Percentiles rank a stretch among this genome's conserved stretches.
Conservation (phyloP, 441 rosid species). For the Euphorbia schlechtendalii region DNA sequence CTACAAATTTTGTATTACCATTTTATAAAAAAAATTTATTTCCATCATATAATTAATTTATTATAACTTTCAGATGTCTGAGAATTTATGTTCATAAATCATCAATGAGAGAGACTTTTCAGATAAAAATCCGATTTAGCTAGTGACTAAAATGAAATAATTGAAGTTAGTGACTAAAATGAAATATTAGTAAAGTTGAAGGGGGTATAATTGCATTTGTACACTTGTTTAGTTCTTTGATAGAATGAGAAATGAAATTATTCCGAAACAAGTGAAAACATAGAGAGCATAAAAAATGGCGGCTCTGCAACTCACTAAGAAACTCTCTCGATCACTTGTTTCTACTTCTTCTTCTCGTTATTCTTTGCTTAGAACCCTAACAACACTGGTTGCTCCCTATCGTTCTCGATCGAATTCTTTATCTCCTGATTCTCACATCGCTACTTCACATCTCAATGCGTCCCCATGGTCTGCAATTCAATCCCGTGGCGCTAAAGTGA, state of each 20-base stretch:
- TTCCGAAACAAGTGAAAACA: background rate
- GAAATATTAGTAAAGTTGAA: too few species aligned
- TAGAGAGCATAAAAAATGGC: slow-evolving; percentile 18
- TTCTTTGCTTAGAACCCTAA: slow-evolving; percentile 4
- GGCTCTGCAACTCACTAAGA: slow-evolving; percentile 26
- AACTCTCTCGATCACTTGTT: slow-evolving; percentile 24
- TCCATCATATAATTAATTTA: too few species aligned
- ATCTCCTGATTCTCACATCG: slow-evolving; percentile 7
- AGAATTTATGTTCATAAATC: too few species aligned
- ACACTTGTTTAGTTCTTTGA: too few species aligned
- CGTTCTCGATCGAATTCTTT: slow-evolving; percentile 9
- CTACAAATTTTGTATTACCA: too few species aligned
- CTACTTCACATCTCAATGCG: slow-evolving; percentile 4
- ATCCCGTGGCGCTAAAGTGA: slow-evolving; percentile 62
- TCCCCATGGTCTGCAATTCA: slow-evolving; percentile 50
- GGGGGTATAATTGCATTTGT: too few species aligned
- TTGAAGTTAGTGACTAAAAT: too few species aligned
- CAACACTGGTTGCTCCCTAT: slow-evolving; percentile 16
- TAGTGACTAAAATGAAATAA: too few species aligned
- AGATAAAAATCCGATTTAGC: too few species aligned
- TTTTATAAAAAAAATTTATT: too few species aligned
- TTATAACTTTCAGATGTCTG: too few species aligned
- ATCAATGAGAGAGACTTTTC: too few species aligned
- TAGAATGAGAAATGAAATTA: background rate
- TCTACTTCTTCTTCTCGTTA: slow-evolving; percentile 9